Conservation (phyloP, 768 basidiomycete species). For the Mrakia blollopis region DNA sequence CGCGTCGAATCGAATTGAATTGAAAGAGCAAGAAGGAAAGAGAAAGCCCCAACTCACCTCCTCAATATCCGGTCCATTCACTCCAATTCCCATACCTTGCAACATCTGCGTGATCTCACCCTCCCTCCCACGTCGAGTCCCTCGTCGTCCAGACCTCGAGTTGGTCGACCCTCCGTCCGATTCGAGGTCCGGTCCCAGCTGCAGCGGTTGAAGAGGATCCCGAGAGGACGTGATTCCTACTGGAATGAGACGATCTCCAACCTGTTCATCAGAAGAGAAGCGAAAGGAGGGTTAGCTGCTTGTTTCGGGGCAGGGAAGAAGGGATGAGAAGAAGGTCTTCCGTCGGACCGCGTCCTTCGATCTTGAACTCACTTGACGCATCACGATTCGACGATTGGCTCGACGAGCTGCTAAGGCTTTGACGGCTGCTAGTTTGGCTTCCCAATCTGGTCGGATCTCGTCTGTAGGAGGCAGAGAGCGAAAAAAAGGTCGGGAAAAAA, state of each 20-base stretch:
- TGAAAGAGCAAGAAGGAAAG: no score
- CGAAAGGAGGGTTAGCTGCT: neutral
- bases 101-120: slow-evolving; percentile 61
- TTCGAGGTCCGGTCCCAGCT: slow-evolving; percentile 44
- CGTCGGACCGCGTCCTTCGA: no score
- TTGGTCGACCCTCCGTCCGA: slow-evolving; percentile 44
- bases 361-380: slow-evolving; percentile 61
- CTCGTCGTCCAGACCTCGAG: slow-evolving; percentile 41
- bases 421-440: slow-evolving; percentile 87
- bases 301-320: no score
- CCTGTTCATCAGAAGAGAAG: slow-evolving; percentile 40
- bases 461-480: slow-evolving; percentile 51
- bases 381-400: slow-evolving; percentile 91
- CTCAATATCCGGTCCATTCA: slow-evolving; percentile 74
- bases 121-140: slow-evolving; percentile 47
- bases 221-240: slow-evolving; percentile 83
- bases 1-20: slow-evolving; percentile 10
- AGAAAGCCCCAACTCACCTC: slow-evolving; percentile 56
- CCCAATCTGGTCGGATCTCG: slow-evolving; percentile 97
- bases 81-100: slow-evolving; percentile 58
- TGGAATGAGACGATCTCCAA: slow-evolving; percentile 93
- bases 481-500: no score
- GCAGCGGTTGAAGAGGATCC: slow-evolving; percentile 54
- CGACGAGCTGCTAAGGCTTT: slow-evolving; percentile 92
- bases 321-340: no score